Evolutionary conservation across 2,329 filamentous ascomycete species (phyloP).

Genomic region (Aspergillus brasiliensis): DNA sequence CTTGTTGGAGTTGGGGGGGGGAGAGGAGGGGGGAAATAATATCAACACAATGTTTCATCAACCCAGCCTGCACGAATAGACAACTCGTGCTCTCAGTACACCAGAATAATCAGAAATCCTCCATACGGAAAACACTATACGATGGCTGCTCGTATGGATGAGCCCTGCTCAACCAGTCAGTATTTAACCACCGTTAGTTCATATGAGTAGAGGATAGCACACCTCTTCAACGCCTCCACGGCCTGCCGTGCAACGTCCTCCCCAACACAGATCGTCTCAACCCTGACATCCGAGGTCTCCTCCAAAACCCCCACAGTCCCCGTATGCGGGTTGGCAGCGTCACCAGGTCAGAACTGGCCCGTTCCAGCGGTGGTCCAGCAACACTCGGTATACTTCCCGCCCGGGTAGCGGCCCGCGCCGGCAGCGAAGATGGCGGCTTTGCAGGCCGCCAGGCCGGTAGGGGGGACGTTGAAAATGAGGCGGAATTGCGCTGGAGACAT

Average conservation of each 20-base stretch:
- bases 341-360: slow-evolving; percentile 15
- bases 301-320: slow-evolving; percentile 17
- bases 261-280: slow-evolving; percentile 20
- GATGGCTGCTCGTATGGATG: slow-evolving; percentile 17
- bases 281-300: slow-evolving; percentile 15
- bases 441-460: slow-evolving; percentile 12
- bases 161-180: not conserved
- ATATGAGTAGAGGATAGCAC: not conserved
- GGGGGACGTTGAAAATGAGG: slow-evolving; percentile 18
- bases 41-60: not conserved
- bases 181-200: not conserved
- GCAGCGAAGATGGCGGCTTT: slow-evolving; percentile 22
- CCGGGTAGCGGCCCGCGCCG: slow-evolving; percentile 18
- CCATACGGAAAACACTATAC: slow-evolving; percentile 14
- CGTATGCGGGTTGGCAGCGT: slow-evolving; percentile 16
- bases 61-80: no score
- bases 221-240: slow-evolving; percentile 21
- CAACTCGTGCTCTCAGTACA: no score
- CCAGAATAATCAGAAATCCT: slow-evolving; percentile 12
- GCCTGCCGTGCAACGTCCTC: slow-evolving; percentile 15
- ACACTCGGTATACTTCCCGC: slow-evolving; percentile 21
- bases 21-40: no score
- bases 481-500: slow-evolving; percentile 5
- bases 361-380: slow-evolving; percentile 17
- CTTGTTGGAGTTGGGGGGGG: no score